phyloP scores from a whole-genome alignment of 2,329 filamentous ascomycete genomes.

The Sporothrix pallida region DNA sequence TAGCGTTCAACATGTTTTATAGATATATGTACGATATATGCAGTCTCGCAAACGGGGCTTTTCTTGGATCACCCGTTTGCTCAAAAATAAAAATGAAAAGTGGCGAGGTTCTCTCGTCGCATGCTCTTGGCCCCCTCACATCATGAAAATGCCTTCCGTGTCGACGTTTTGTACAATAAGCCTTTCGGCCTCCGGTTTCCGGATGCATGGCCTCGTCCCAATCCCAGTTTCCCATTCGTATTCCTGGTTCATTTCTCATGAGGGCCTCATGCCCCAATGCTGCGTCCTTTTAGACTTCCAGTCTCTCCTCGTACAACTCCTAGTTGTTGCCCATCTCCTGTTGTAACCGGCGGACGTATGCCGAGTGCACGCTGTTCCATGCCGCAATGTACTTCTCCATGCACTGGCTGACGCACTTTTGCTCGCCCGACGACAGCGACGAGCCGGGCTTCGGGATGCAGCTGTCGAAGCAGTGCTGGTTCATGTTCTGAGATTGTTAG shows the following conservation, averaged over 20 bases:
- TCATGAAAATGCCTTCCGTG: background rate
- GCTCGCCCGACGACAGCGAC: conserved; percentile 70
- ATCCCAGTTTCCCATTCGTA: background rate
- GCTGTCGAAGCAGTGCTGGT: conserved; percentile 79
- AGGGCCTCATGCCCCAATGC: background rate
- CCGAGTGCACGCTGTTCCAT: conserved; percentile 75
- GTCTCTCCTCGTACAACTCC: background rate
- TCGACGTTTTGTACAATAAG: conserved; percentile 13
- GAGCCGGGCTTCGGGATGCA: conserved; percentile 74
- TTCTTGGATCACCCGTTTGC: conserved; percentile 13
- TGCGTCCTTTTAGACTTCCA: background rate
- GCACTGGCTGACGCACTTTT: conserved; percentile 73
- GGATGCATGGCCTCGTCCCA: background rate
- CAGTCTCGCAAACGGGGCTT: background rate
- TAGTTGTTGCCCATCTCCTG: conserved; percentile 55
- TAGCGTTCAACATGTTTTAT: conserved; percentile 13
- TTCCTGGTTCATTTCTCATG: background rate
- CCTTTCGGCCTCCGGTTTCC: background rate
- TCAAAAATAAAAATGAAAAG: background rate
- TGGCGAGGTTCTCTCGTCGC: conserved; percentile 24
- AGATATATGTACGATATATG: conserved; percentile 5
- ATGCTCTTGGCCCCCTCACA: background rate
- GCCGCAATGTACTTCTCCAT: conserved; percentile 85
- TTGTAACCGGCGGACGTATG: conserved; percentile 69
- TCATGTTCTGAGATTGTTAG: conserved; percentile 66